Percentiles rank a stretch among this genome's conserved stretches.
These are phyloP conservation scores for Naegleria lovaniensis DNA, from an alignment of 208 protist genomes.

Conservation along the genomic window DNA sequence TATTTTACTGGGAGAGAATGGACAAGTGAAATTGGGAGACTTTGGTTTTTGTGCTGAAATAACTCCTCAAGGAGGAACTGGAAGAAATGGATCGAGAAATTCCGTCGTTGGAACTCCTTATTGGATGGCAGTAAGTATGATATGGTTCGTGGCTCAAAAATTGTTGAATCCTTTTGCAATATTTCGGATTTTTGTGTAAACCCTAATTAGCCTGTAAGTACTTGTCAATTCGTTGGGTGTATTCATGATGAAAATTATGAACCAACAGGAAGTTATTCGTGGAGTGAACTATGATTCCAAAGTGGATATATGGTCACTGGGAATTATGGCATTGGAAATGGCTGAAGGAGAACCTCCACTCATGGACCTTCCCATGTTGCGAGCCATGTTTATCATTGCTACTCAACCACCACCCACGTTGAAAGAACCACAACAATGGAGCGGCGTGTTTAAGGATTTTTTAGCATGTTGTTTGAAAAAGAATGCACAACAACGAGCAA, in stretches of 20 bases:
- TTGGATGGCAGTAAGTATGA: slow-evolving; percentile 24
- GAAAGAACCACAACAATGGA: slow-evolving; percentile 23
- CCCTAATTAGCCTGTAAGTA: too few relatives aligned
- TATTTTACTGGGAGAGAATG: slow-evolving; percentile 37
- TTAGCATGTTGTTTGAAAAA: slow-evolving; percentile 33
- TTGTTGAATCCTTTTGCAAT: background rate
- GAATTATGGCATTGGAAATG: slow-evolving; percentile 56
- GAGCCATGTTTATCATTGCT: slow-evolving; percentile 35
- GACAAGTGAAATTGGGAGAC: slow-evolving; percentile 45
- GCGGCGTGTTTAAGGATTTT: slow-evolving; percentile 34
- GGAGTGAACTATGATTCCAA: slow-evolving; percentile 45
- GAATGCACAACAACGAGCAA: slow-evolving; percentile 34
- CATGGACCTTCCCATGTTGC: slow-evolving; percentile 37
- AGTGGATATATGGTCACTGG: slow-evolving; percentile 58
- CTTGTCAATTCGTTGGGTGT: too few relatives aligned
- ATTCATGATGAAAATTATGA: too few relatives aligned
- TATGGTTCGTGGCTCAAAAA: background rate
- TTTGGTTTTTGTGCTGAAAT: slow-evolving; percentile 51
- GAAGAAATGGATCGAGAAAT: slow-evolving; percentile 32
- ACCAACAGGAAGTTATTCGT: slow-evolving; percentile 51
- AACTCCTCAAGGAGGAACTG: too few relatives aligned
- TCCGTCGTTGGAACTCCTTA: slow-evolving; percentile 62
- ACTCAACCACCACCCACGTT: slow-evolving; percentile 33
- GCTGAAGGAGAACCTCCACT: slow-evolving; percentile 52
- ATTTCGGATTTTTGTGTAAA: too few relatives aligned